Evolutionary conservation across 257 asterid species (phyloP).

Genomic region (Ajuga chamaepitys): DNA sequence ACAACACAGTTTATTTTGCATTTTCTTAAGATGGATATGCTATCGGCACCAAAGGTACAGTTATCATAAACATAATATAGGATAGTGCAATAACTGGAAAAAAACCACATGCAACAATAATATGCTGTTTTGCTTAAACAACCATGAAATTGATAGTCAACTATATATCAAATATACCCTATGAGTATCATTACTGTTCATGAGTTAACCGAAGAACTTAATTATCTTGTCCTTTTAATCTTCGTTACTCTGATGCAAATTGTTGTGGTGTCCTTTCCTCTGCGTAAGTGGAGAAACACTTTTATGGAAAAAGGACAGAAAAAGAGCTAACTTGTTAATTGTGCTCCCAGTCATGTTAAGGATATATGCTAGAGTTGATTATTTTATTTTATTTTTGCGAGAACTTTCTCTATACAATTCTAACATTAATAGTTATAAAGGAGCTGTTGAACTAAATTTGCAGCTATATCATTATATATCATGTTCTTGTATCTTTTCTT

Average conservation of each 20-base stretch:
- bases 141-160: neutral
- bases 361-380: neutral
- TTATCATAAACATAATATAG: neutral
- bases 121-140: neutral
- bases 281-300: neutral
- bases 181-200: neutral
- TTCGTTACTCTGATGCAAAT: neutral
- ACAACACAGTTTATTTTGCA: slow-evolving; percentile 81
- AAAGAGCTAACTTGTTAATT: neutral
- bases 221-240: neutral
- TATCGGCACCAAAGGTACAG: slow-evolving; percentile 74
- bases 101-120: neutral
- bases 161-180: neutral
- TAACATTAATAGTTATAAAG: neutral
- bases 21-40: slow-evolving; percentile 62
- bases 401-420: neutral
- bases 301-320: no score
- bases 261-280: neutral
- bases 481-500: neutral
- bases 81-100: neutral
- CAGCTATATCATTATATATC: neutral
- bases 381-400: neutral
- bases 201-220: neutral
- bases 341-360: neutral
- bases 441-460: neutral